A percentile compares a stretch with the other conserved stretches of the same genome.
Evolutionary conservation across 768 basidiomycete genomes (phyloP).

Genomic region (Sarcodon sp.): DNA sequence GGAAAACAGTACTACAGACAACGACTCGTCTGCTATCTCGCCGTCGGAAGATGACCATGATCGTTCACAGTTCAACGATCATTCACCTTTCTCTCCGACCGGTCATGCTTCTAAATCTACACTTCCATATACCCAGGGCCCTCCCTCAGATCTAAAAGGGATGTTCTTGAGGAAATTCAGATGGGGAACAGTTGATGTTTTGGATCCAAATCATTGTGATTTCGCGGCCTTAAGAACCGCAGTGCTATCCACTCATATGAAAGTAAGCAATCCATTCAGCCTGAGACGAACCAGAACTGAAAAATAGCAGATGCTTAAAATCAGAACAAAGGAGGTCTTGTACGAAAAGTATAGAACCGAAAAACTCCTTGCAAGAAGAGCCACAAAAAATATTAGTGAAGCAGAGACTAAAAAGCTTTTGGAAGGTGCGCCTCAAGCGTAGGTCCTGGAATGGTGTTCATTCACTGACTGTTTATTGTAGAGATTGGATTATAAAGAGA

Average conservation of each 20-base stretch:
- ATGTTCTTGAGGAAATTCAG: slow-evolving; percentile 69
- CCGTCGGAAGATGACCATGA: slow-evolving; percentile 21
- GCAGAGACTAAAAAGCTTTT: slow-evolving; percentile 61
- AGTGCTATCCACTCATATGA: slow-evolving; percentile 75
- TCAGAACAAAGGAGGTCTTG: slow-evolving; percentile 74
- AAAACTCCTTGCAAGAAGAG: slow-evolving; percentile 78
- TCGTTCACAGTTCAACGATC: slow-evolving; percentile 9
- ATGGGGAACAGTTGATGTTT: slow-evolving; percentile 84
- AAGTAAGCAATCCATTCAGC: slow-evolving; percentile 31
- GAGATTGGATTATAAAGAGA: too few relatives aligned
- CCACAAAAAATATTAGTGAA: slow-evolving; percentile 66
- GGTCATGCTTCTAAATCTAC: slow-evolving; percentile 10
- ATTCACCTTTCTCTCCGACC: slow-evolving; percentile 5
- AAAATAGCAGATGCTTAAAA: slow-evolving; percentile 54
- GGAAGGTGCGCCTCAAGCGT: slow-evolving; percentile 36
- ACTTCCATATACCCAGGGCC: slow-evolving; percentile 32
- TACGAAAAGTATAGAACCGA: slow-evolving; percentile 92
- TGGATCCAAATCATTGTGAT: slow-evolving; percentile 80
- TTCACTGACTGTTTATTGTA: too few relatives aligned
- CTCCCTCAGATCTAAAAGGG: slow-evolving; percentile 59
- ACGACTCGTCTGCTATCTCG: slow-evolving; percentile 27
- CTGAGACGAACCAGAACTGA: neutral
- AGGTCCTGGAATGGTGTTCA: too few relatives aligned
- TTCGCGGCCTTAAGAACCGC: slow-evolving; percentile 77
- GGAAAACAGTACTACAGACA: slow-evolving; percentile 17